Evolutionary conservation across 2,329 filamentous ascomycete genomes (phyloP).

Genomic region (Byssoonygena ceratinophila): DNA sequence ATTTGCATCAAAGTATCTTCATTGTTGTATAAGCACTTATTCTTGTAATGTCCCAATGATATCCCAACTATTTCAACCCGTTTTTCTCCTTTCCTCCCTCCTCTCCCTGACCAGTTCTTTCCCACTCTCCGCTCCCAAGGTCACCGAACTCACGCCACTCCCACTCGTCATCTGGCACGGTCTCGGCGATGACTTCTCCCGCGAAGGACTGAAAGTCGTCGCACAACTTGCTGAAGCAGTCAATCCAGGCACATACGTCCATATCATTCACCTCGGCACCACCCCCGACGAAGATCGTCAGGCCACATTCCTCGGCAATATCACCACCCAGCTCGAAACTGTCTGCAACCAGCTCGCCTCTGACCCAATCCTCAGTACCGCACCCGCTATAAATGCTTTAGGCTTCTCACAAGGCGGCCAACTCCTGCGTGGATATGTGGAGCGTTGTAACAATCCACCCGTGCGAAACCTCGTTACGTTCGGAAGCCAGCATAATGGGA

Average conservation of each 20-base stretch:
- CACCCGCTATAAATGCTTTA: conserved; percentile 75
- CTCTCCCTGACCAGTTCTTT: not conserved
- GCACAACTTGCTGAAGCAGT: conserved; percentile 59
- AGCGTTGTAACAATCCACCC: conserved; percentile 70
- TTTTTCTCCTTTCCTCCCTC: not conserved
- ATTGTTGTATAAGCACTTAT: too few relatives aligned
- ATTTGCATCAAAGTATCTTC: too few relatives aligned
- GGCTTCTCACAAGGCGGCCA: conserved; percentile 95
- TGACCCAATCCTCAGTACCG: conserved; percentile 69
- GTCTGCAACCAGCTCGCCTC: conserved; percentile 68
- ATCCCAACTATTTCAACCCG: not conserved
- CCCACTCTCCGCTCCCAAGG: conserved; percentile 1
- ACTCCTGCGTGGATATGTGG: conserved; percentile 82
- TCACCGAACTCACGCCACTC: conserved; percentile 39
- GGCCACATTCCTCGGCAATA: conserved; percentile 83
- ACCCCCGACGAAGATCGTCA: conserved; percentile 60
- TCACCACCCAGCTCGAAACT: conserved; percentile 62
- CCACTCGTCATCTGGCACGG: conserved; percentile 94
- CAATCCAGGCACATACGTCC: conserved; percentile 74
- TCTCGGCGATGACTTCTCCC: conserved; percentile 55
- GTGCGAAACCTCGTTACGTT: conserved; percentile 76
- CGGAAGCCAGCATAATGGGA: conserved; percentile 86
- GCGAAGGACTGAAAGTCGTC: conserved; percentile 62
- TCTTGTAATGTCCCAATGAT: not conserved
- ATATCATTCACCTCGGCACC: conserved; percentile 63